Conservation (phyloP, 2,329 filamentous ascomycete species). For the Trichoderma simmonsii region DNA sequence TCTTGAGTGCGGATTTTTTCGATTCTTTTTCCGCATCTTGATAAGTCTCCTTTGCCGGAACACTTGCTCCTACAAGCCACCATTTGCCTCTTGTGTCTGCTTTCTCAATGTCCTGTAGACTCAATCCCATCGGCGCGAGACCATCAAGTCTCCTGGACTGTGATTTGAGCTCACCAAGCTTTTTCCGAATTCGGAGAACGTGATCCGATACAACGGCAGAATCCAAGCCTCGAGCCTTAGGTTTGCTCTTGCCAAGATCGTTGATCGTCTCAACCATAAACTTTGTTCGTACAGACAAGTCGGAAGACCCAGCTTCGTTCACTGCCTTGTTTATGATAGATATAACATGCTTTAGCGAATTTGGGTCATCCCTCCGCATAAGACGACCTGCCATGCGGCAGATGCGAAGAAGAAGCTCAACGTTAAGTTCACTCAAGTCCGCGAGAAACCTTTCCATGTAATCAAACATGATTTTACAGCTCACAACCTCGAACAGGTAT, state of each 20-base stretch:
- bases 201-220: constrained; percentile 76
- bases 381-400: constrained; percentile 79
- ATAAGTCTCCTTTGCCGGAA: constrained; percentile 46
- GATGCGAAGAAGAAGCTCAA: constrained; percentile 80
- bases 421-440: constrained; percentile 78
- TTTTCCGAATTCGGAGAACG: constrained; percentile 83
- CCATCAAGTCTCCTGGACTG: constrained; percentile 60
- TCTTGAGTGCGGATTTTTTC: constrained; percentile 23
- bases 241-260: constrained; percentile 88
- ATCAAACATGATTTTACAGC: constrained; percentile 82
- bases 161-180: constrained; percentile 71
- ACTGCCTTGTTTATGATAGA: constrained; percentile 72
- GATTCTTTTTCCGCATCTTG: constrained; percentile 19
- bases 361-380: constrained; percentile 83
- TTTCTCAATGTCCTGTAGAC: constrained; percentile 76
- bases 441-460: constrained; percentile 76
- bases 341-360: constrained; percentile 85
- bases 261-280: constrained; percentile 98
- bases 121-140: constrained; percentile 77
- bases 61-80: constrained; percentile 98
- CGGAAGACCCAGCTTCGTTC: constrained; percentile 62
- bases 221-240: constrained; percentile 70
- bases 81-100: constrained; percentile 89
- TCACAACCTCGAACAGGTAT: constrained; percentile 88
- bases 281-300: constrained; percentile 80